Conservation (phyloP, 2,329 filamentous ascomycete genomes). For the Verticillium isaacii region DNA sequence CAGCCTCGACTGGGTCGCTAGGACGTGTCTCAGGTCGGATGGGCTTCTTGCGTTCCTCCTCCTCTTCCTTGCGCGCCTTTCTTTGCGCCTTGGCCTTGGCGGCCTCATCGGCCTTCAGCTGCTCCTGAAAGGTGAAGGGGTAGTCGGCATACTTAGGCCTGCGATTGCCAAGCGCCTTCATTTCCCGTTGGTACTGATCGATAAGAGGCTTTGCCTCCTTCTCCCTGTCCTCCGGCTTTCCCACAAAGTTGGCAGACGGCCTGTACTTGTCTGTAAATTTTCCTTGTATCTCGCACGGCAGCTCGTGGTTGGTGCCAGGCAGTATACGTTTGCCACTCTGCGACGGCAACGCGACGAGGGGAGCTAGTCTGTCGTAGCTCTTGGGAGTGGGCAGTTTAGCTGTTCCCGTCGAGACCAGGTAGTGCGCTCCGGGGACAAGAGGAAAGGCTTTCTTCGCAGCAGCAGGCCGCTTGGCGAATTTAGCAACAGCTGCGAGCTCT, state of each 20-base stretch:
- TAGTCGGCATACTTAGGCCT: conserved; percentile 43
- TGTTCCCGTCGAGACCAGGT: conserved; percentile 30
- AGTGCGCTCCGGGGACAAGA: conserved; percentile 31
- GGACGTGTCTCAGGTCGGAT: conserved; percentile 40
- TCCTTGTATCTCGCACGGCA: conserved; percentile 40
- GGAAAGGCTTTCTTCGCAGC: conserved; percentile 32
- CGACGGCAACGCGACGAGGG: conserved; percentile 35
- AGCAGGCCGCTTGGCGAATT: conserved; percentile 32
- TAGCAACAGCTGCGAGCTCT: conserved; percentile 22
- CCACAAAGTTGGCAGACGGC: conserved; percentile 31
- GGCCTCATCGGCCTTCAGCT: conserved; percentile 40
- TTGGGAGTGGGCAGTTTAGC: conserved; percentile 38
- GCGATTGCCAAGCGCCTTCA: conserved; percentile 35
- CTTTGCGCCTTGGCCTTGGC: conserved; percentile 40
- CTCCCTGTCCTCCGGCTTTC: conserved; percentile 33
- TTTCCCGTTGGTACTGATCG: conserved; percentile 35
- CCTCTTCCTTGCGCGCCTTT: conserved; percentile 36
- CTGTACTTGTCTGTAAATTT: conserved; percentile 34
- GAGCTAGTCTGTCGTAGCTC: conserved; percentile 39
- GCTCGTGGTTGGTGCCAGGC: conserved; percentile 29
- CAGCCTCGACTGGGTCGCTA: conserved; percentile 37
- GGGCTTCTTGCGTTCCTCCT: conserved; percentile 34
- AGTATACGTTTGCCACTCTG: conserved; percentile 32
- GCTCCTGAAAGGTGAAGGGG: conserved; percentile 36
- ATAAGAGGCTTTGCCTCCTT: conserved; percentile 32